Base-by-base conservation (phyloP, 257 asterid genomes). In the Solanum bulbocastanum region DNA sequence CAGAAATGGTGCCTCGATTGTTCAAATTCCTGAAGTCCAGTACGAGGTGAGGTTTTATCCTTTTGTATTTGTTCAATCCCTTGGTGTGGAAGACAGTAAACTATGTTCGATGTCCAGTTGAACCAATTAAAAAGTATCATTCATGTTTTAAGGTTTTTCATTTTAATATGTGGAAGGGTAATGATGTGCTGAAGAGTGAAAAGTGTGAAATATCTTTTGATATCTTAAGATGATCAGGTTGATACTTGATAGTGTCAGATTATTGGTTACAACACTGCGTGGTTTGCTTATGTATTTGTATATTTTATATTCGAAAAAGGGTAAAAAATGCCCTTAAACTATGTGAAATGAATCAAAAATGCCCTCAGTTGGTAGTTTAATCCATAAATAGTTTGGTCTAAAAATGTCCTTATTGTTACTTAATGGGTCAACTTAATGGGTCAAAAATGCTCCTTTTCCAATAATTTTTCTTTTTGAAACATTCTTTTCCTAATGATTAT, bases 21-120 rank as follows among this genome's bases (percentile, higher is more conserved):
- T 86, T 85, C 94, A 92, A 86, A 86, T 90, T 87, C 79, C 92
- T 35, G 91, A 90, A 52, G 90, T 87, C 83, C 91, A 88, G 71
- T 87, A 85, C 58, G 89, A 90, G 98, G 98, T 94, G 88, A 88
- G 86, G 74, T 62, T 83, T 33, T 32, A 88, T 69, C 56, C 75
- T 16, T 65, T 71, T 39, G 10, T 87, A 27, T 71, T 56, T 65
- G 69, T 27, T 86, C 66, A 86, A 40, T 49, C 27, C 39, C 44
- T 72, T 79, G 62, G 71, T 37, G 49, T 83, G 27, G 56, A 23
- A 56, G 37, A 37, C 33, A 27, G 79, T 86, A 83, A 37, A 36
- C 72, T 56, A 16, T 62, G 36, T 35, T 16, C 62, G 30, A 18
- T 37, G 79, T 32, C 88, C 37, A 14, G 35, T 27, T 44, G 11